These are phyloP conservation scores for Immersiporthe knoxdaviesiana DNA, from an alignment of 2,329 filamentous ascomycete genomes.

Conservation along the genomic window DNA sequence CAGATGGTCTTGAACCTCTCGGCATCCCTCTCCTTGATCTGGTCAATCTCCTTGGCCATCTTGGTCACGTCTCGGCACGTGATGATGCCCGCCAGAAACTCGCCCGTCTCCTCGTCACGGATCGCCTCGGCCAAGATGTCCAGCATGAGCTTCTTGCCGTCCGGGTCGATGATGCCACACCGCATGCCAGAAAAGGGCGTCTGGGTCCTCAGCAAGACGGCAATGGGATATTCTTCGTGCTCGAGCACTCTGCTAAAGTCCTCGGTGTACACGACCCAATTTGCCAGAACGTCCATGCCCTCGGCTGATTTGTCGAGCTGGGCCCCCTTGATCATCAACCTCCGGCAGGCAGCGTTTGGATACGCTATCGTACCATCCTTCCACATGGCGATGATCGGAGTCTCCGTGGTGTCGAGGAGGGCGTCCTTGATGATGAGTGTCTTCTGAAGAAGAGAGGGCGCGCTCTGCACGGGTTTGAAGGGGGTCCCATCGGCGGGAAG, in stretches of 20 bases:
- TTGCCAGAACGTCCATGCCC: conserved; percentile 59
- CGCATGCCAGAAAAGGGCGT: conserved; percentile 61
- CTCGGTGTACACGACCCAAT: conserved; percentile 66
- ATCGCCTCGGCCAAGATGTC: conserved; percentile 72
- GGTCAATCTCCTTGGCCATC: conserved; percentile 69
- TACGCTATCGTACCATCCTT: conserved; percentile 75
- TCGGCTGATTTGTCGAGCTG: conserved; percentile 47
- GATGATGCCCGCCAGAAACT: conserved; percentile 74
- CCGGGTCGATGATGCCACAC: conserved; percentile 63
- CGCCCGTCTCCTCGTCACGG: conserved; percentile 66
- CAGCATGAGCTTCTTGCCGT: conserved; percentile 59
- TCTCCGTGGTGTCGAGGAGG: conserved; percentile 72
- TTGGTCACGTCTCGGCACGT: conserved; percentile 73
- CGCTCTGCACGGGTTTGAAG: conserved; percentile 55
- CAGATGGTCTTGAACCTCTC: conserved; percentile 76
- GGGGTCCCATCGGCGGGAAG: conserved; percentile 70
- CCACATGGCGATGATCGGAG: conserved; percentile 81
- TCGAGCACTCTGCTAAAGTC: conserved; percentile 65
- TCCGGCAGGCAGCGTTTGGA: conserved; percentile 68
- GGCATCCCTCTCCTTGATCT: conserved; percentile 72
- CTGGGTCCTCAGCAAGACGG: conserved; percentile 64
- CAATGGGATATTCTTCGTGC: conserved; percentile 67
- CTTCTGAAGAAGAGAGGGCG: conserved; percentile 72
- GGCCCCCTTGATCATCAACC: conserved; percentile 50
- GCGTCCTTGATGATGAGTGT: conserved; percentile 77